phyloP scores from a whole-genome alignment of 805 yeast species.

The Myxozyma neglecta region DNA sequence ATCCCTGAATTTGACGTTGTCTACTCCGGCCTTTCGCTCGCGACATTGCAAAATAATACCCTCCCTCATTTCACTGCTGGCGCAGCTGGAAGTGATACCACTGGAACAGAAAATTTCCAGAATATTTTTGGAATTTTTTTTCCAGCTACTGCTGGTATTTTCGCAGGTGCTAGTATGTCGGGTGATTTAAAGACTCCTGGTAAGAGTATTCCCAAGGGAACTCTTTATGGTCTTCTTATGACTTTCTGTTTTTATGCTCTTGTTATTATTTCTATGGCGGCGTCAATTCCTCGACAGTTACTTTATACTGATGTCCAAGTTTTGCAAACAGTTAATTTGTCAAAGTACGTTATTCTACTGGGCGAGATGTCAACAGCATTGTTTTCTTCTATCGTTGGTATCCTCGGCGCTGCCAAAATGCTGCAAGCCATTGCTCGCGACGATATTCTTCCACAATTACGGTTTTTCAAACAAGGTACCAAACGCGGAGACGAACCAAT shows the following conservation, averaged over 20 bases:
- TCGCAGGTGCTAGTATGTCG: constrained; percentile 99
- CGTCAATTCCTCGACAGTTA: constrained; percentile 75
- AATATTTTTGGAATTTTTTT: constrained; percentile 92
- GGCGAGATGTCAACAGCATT: constrained; percentile 94
- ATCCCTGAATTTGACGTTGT: constrained; percentile 49
- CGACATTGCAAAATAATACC: constrained; percentile 63
- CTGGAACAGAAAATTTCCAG: constrained; percentile 68
- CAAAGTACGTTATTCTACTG: constrained; percentile 64
- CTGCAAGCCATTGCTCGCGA: constrained; percentile 87
- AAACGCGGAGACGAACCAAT: constrained; percentile 54
- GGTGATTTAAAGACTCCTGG: constrained; percentile 89
- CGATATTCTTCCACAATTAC: constrained; percentile 76
- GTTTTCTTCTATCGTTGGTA: constrained; percentile 91
- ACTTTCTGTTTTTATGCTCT: constrained; percentile 74
- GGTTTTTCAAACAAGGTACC: constrained; percentile 55
- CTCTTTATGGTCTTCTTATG: constrained; percentile 74
- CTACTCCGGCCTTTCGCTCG: constrained; percentile 63
- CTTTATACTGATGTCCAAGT: constrained; percentile 79
- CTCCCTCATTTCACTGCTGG: constrained; percentile 80
- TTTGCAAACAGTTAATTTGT: constrained; percentile 74
- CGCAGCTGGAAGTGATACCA: constrained; percentile 78
- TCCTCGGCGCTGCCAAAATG: constrained; percentile 91
- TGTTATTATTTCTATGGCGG: constrained; percentile 81
- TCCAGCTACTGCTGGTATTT: constrained; percentile 97
- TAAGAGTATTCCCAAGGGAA: constrained; percentile 88